Evolutionary conservation across 2,329 filamentous ascomycete genomes (phyloP).

Genomic region (Fusarium succisae): DNA sequence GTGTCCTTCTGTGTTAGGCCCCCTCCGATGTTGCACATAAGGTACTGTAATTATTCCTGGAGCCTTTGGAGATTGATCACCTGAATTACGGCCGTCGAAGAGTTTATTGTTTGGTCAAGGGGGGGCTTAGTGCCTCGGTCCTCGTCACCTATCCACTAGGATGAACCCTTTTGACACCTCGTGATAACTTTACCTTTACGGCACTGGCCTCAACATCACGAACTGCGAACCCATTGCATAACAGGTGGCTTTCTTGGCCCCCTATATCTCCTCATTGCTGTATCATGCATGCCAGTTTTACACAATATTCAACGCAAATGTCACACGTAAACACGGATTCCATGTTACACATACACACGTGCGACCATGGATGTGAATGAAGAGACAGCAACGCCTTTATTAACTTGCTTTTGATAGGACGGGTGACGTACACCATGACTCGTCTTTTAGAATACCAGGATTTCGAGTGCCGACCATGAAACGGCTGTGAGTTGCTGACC

Average conservation of each 20-base stretch:
- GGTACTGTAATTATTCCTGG: background rate
- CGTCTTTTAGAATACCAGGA: background rate
- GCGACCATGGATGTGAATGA: conserved; percentile 2
- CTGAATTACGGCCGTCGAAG: background rate
- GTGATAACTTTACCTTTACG: background rate
- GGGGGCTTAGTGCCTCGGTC: conserved; percentile 6
- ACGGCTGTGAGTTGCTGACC: background rate
- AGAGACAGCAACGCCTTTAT: conserved; percentile 1
- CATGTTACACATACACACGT: conserved; percentile 4
- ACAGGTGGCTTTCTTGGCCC: background rate
- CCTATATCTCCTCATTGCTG: background rate
- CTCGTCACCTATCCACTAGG: background rate
- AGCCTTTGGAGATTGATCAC: conserved; percentile 2
- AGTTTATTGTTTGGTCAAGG: background rate
- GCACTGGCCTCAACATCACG: background rate
- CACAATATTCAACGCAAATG: background rate
- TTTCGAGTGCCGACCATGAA: background rate
- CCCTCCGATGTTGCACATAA: background rate
- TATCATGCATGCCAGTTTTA: background rate
- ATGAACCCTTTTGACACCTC: background rate
- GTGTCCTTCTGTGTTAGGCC: background rate
- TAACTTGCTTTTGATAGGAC: background rate
- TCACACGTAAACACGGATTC: background rate
- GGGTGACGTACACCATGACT: conserved; percentile 25
- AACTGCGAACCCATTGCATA: background rate